A percentile compares a stretch with the other conserved stretches of the same genome.
Evolutionary conservation across 257 asterid genomes (phyloP).

Genomic region (Solanum habrochaites): DNA sequence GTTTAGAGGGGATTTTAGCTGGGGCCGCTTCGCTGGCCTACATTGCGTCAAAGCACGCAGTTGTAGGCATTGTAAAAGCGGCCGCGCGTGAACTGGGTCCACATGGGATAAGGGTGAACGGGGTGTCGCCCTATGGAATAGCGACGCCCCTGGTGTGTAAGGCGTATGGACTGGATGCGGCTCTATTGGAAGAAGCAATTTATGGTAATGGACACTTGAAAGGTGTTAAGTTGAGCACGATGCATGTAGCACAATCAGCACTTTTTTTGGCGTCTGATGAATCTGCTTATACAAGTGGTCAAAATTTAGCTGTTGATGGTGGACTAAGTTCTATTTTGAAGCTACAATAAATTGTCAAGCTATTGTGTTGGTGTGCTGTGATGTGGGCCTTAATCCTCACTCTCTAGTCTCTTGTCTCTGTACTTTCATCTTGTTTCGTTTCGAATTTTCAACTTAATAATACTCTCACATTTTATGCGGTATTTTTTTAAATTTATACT

Average conservation of each 20-base stretch:
- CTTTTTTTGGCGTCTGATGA: not conserved
- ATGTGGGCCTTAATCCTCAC: not conserved
- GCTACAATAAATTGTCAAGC: not conserved
- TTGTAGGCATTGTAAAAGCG: not conserved
- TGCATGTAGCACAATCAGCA: not conserved
- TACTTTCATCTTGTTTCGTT: not conserved
- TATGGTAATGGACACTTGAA: not conserved
- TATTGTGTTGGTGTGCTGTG: not conserved
- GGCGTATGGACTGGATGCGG: not conserved
- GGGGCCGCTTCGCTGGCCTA: not conserved
- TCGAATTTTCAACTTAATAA: too few relatives aligned
- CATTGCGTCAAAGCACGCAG: not conserved
- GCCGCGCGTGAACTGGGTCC: not conserved
- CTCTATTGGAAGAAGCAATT: not conserved
- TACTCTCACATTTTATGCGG: too few relatives aligned
- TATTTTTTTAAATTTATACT: too few relatives aligned
- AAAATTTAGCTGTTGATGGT: not conserved
- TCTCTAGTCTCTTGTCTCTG: not conserved
- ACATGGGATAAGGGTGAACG: not conserved
- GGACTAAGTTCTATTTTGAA: not conserved
- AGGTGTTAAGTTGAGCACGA: not conserved
- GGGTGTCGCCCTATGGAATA: not conserved
- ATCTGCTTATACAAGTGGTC: not conserved
- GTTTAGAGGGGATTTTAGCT: not conserved
- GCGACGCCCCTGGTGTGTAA: not conserved